Conservation (phyloP, 306 rosid species). For the Ziziphus jujuba region DNA sequence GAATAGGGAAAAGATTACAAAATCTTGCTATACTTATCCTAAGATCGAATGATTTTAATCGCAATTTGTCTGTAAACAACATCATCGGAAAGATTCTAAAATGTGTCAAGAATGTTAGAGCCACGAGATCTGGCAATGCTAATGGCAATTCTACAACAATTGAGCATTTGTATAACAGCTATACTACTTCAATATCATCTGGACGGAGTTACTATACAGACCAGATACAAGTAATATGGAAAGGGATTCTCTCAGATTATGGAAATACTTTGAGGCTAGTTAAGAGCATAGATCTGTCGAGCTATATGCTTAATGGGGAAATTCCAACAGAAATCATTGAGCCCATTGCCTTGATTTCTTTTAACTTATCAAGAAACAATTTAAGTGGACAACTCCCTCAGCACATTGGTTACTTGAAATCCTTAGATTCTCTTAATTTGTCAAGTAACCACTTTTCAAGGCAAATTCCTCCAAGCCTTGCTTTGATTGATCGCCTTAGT, state of each 20-base stretch:
- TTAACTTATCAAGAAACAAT: constrained; percentile 28
- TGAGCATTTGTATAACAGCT: too few relatives aligned
- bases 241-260: not conserved
- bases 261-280: not conserved
- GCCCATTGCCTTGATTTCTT: not conserved
- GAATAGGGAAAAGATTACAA: constrained; percentile 18
- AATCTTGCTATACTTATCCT: not conserved
- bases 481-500: fast-evolving
- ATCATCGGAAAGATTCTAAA: constrained; percentile 23
- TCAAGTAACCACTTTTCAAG: constrained; percentile 35
- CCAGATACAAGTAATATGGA: not conserved
- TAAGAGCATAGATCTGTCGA: constrained; percentile 22
- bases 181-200: too few relatives aligned
- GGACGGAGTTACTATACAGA: not conserved
- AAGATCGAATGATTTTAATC: not conserved
- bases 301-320: constrained; percentile 21
- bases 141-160: not conserved
- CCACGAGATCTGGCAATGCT: constrained; percentile 4
- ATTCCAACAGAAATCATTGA: constrained; percentile 28
- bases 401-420: constrained; percentile 11
- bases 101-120: constrained; percentile 10
- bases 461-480: constrained; percentile 28
- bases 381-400: constrained; percentile 28
- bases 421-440: constrained; percentile 14
- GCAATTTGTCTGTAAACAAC: constrained; percentile 15